A percentile compares a stretch with the other conserved stretches of the same genome.
phyloP scores from a whole-genome alignment of 108 stramenopile species.

The Fistulifera pelliculosa region DNA sequence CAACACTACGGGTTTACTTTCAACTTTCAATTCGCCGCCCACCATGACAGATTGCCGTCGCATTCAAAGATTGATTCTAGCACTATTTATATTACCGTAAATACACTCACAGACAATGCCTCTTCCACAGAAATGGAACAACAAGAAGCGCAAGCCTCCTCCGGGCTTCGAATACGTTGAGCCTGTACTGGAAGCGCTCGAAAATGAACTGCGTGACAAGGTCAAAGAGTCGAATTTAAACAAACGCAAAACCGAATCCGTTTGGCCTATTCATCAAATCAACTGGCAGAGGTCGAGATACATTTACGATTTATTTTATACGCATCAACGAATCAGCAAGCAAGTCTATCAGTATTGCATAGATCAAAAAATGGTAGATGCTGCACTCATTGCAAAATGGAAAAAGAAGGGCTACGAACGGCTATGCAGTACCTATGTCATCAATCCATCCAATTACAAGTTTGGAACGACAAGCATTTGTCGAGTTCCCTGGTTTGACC shows the following conservation, averaged over 20 bases:
- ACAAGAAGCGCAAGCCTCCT: slow-evolving; percentile 46
- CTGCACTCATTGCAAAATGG: slow-evolving; percentile 98
- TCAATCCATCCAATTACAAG: slow-evolving; percentile 97
- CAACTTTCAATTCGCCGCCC: too few species aligned
- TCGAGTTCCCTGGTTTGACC: slow-evolving; percentile 82
- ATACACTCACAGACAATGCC: slow-evolving; percentile 24
- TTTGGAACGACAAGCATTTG: slow-evolving; percentile 98
- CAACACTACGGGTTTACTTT: too few species aligned
- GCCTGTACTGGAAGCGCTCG: slow-evolving; percentile 93
- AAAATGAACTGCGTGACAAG: slow-evolving; percentile 95
- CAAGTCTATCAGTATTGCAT: slow-evolving; percentile 97
- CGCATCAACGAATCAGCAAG: slow-evolving; percentile 74
- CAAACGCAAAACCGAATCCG: slow-evolving; percentile 94
- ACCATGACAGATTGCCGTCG: too few species aligned
- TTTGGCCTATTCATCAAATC: slow-evolving; percentile 99
- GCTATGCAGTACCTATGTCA: slow-evolving; percentile 97
- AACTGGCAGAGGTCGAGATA: slow-evolving; percentile 98
- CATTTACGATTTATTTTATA: slow-evolving; percentile 99
- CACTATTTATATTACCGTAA: too few species aligned
- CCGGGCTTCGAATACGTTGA: slow-evolving; percentile 89
- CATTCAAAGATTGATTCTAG: too few species aligned
- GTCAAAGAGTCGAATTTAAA: slow-evolving; percentile 95
- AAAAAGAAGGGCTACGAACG: slow-evolving; percentile 99
- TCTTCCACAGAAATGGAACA: slow-evolving; percentile 49
- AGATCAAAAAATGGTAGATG: slow-evolving; percentile 93